Evolutionary conservation across 805 yeast species (phyloP), one percentile per base, ranked within the genome.

Genomic region (Schwanniomyces pseudopolymorphus): DNA sequence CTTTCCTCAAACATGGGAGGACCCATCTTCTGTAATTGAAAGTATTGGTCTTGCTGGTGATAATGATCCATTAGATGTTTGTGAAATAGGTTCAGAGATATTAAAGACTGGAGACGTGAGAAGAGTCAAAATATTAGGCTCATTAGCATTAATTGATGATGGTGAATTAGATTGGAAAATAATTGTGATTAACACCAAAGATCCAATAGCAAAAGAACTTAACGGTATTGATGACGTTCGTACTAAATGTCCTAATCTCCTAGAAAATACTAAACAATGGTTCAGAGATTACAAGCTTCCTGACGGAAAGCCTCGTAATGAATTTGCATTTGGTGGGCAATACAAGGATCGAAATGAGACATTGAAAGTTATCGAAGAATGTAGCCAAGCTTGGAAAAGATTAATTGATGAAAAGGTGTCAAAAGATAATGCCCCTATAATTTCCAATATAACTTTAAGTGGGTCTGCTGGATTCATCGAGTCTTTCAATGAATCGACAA

Each of bases 241-340:
- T 69, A 81, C 79, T 61, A 84, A 86, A 66, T 83, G 91, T 70
- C 99, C 99, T 49, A 97, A 97, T 45, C 77, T 94, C 49, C 76
- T 94, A 64, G 87, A 96, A 67, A 87, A 96, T 55, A 94, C 98
- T 48, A 85, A 90, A 70, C 96, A 88, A 73, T 94, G 99, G 99
- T 94, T 94, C 84, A 87, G 95, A 69, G 90, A 91, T 72, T 94
- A 94, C 84, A 94, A 94, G 74, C 80, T 90, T 58, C 97, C 99
- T 45, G 99, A 92, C 69, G 99, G 98, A 52, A 94, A 94, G 80
- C 96, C 96, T 60, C 88, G 83, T 72, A 94, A 94, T 74, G 87
- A 86, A 72, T 92, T 94, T 69, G 98, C 97, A n/a, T 90, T 89
- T 83, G 80, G 88, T 50, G 99, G 97, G 55, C 89, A 87, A 67